phyloP scores from a whole-genome alignment of 345 rosid species.

The Camelina neglecta region DNA sequence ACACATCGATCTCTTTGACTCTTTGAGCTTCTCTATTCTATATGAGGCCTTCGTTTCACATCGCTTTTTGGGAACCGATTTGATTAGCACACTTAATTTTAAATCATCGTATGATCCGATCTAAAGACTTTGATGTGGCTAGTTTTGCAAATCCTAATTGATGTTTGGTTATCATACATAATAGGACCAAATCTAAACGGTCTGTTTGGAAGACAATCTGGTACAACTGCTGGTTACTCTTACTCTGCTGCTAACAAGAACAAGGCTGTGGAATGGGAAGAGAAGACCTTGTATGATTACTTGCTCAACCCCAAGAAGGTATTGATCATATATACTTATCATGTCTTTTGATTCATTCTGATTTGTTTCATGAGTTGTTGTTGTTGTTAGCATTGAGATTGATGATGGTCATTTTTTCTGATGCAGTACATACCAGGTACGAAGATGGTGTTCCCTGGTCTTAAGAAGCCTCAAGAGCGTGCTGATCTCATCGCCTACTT shows the following conservation, averaged over 20 bases:
- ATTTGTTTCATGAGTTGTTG: background rate
- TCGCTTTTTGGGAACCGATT: constrained; percentile 8
- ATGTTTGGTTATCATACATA: background rate
- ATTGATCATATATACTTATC: background rate
- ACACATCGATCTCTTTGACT: constrained; percentile 22
- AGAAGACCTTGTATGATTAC: constrained; percentile 82
- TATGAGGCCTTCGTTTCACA: background rate
- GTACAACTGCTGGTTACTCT: constrained; percentile 58
- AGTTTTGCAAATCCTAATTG: background rate
- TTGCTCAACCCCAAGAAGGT: constrained; percentile 95
- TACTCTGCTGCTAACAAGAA: constrained; percentile 95
- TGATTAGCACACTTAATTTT: background rate
- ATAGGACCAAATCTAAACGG: constrained; percentile 91
- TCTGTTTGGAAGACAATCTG: constrained; percentile 88
- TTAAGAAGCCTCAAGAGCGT: constrained; percentile 92
- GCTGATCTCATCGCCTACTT: constrained; percentile 92
- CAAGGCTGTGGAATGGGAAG: constrained; percentile 87
- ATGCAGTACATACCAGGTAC: constrained; percentile 97
- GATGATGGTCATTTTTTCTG: background rate
- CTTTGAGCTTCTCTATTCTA: background rate
- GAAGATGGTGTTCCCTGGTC: constrained; percentile 98
- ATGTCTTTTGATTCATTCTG: background rate
- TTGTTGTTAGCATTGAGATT: background rate
- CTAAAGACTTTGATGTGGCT: background rate
- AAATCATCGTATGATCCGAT: constrained; percentile 28